A percentile compares a stretch with the other conserved stretches of the same genome.
Evolutionary conservation across 768 basidiomycete genomes (phyloP).

Genomic region (Russula virescens): DNA sequence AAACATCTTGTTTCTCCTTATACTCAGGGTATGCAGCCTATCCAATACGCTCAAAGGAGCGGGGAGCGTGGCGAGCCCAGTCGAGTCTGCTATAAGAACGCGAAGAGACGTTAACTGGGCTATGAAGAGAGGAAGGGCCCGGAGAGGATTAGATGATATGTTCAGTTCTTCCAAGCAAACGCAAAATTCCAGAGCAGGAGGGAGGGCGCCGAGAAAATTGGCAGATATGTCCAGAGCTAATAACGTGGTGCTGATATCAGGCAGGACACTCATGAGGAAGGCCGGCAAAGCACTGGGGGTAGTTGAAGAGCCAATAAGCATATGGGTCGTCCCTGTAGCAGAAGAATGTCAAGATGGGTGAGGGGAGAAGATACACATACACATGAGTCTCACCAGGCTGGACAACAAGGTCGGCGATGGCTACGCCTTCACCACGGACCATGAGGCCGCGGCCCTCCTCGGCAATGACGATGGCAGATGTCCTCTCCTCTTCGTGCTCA

Average conservation of each 20-base stretch:
- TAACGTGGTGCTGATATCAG: slow-evolving; percentile 68
- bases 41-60: slow-evolving; percentile 66
- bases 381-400: slow-evolving; percentile 55
- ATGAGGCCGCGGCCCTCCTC: slow-evolving; percentile 85
- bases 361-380: not conserved
- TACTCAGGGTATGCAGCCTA: slow-evolving; percentile 81
- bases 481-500: slow-evolving; percentile 60
- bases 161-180: slow-evolving; percentile 87
- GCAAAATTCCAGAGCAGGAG: slow-evolving; percentile 77
- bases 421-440: slow-evolving; percentile 59
- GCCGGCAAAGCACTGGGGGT: slow-evolving; percentile 73
- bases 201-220: slow-evolving; percentile 79
- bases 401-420: slow-evolving; percentile 57
- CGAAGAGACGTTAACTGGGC: slow-evolving; percentile 69
- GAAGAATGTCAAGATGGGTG: not conserved
- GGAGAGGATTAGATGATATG: slow-evolving; percentile 84
- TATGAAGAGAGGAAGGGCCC: slow-evolving; percentile 87
- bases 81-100: slow-evolving; percentile 90
- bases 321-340: slow-evolving; percentile 80
- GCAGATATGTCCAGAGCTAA: slow-evolving; percentile 91
- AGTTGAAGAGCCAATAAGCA: slow-evolving; percentile 76
- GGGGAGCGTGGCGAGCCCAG: slow-evolving; percentile 73
- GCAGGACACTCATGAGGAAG: slow-evolving; percentile 65
- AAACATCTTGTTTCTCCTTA: slow-evolving; percentile 83
- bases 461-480: slow-evolving; percentile 70